These are phyloP conservation scores for Stellera chamaejasme DNA, from an alignment of 345 rosid genomes.

Conservation along the genomic window DNA sequence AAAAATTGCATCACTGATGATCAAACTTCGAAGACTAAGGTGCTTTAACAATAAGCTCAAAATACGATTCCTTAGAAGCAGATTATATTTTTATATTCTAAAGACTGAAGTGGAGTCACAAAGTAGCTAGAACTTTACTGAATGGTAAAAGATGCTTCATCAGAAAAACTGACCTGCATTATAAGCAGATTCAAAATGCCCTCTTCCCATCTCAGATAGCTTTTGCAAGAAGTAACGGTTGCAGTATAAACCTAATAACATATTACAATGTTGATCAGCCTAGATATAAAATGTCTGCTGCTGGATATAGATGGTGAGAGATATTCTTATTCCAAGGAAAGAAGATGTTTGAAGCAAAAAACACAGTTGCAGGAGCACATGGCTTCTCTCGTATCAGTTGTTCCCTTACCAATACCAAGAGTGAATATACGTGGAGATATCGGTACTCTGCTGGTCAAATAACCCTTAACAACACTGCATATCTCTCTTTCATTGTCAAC, in stretches of 20 bases:
- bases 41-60: too few relatives aligned
- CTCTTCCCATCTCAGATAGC: constrained; percentile 76
- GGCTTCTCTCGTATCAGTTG: not conserved
- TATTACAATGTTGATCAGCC: not conserved
- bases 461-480: constrained; percentile 48
- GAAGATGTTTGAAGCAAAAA: not conserved
- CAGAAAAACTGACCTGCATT: constrained; percentile 39
- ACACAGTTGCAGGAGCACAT: not conserved
- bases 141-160: too few relatives aligned
- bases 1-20: too few relatives aligned
- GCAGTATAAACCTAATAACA: constrained; percentile 56
- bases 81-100: too few relatives aligned
- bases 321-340: not conserved
- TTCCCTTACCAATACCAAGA: constrained; percentile 69
- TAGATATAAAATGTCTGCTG: not conserved
- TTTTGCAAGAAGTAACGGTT: constrained; percentile 83
- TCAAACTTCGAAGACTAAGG: too few relatives aligned
- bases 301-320: not conserved
- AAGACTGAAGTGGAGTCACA: too few relatives aligned
- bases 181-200: constrained; percentile 57
- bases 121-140: too few relatives aligned
- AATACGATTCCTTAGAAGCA: too few relatives aligned
- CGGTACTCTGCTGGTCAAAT: constrained; percentile 25
- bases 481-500: constrained; percentile 82
- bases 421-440: constrained; percentile 69